These are phyloP conservation scores for Fusarium tanahbumbuense DNA, from an alignment of 2,329 filamentous ascomycete genomes.

Conservation along the genomic window DNA sequence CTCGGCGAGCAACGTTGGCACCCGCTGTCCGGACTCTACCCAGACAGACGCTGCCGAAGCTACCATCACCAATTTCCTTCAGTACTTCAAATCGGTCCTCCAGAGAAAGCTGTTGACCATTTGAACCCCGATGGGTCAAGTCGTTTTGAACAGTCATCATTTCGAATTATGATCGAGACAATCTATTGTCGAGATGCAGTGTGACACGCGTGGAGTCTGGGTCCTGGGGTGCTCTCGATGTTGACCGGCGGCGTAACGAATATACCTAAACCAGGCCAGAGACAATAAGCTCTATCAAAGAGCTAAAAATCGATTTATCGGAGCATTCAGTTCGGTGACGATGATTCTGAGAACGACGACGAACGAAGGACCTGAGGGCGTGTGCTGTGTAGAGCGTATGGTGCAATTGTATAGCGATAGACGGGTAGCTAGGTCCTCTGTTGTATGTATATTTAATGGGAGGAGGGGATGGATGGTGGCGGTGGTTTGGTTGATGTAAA, in stretches of 20 bases:
- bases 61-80: slow-evolving; percentile 98
- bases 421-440: slow-evolving; percentile 10
- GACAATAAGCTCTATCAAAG: slow-evolving; percentile 51
- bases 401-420: slow-evolving; percentile 26
- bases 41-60: slow-evolving; percentile 94
- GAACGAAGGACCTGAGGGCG: slow-evolving; percentile 23
- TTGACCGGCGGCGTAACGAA: slow-evolving; percentile 34
- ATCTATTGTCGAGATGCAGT: slow-evolving; percentile 36
- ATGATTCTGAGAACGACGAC: slow-evolving; percentile 20
- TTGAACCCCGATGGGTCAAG: slow-evolving; percentile 74
- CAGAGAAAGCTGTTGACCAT: slow-evolving; percentile 72
- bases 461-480: slow-evolving; percentile 1
- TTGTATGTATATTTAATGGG: slow-evolving; percentile 7
- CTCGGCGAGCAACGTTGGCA: slow-evolving; percentile 86
- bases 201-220: slow-evolving; percentile 35
- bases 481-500: slow-evolving; percentile 13
- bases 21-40: slow-evolving; percentile 92
- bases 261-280: slow-evolving; percentile 45
- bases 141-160: slow-evolving; percentile 84
- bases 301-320: slow-evolving; percentile 50
- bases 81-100: slow-evolving; percentile 97
- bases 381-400: slow-evolving; percentile 17
- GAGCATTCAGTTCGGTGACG: slow-evolving; percentile 51
- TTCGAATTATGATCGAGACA: slow-evolving; percentile 34
- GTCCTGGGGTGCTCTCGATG: slow-evolving; percentile 33